phyloP scores from a whole-genome alignment of 2,329 filamentous ascomycete genomes.

The Trichoderma sp. region DNA sequence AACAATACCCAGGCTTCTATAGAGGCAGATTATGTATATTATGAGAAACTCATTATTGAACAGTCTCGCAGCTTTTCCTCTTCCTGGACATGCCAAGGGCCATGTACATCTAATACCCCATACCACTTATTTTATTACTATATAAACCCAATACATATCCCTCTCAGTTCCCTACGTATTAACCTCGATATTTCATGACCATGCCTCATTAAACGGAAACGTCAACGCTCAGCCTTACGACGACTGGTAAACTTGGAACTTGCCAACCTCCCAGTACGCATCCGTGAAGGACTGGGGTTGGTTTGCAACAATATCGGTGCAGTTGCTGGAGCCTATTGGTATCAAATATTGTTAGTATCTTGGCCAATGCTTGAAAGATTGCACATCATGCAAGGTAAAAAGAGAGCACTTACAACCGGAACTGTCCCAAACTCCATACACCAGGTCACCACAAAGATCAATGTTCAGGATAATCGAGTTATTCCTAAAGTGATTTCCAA shows the following conservation, averaged over 20 bases:
- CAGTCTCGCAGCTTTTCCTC: neutral
- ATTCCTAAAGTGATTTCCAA: conserved; percentile 61
- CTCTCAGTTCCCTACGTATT: neutral
- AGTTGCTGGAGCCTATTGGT: conserved; percentile 52
- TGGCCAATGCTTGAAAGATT: neutral
- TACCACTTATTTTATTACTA: neutral
- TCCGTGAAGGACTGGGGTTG: conserved; percentile 57
- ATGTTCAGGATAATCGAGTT: conserved; percentile 68
- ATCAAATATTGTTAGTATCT: neutral
- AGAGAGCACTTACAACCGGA: conserved; percentile 45
- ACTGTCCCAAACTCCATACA: conserved; percentile 47
- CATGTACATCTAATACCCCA: neutral
- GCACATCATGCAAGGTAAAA: neutral
- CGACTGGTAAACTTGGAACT: conserved; percentile 58
- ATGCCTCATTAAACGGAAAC: neutral
- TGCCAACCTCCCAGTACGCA: conserved; percentile 66
- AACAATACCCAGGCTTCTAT: conserved; percentile 15
- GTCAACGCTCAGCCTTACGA: conserved; percentile 23
- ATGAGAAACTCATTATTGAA: neutral
- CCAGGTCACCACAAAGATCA: conserved; percentile 62
- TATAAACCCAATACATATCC: neutral
- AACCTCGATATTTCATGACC: neutral
- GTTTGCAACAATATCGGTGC: conserved; percentile 58
- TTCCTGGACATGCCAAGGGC: neutral
- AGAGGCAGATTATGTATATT: conserved; percentile 9